Conservation (phyloP, 73 alveolate species). For the Loxodes magnus region DNA sequence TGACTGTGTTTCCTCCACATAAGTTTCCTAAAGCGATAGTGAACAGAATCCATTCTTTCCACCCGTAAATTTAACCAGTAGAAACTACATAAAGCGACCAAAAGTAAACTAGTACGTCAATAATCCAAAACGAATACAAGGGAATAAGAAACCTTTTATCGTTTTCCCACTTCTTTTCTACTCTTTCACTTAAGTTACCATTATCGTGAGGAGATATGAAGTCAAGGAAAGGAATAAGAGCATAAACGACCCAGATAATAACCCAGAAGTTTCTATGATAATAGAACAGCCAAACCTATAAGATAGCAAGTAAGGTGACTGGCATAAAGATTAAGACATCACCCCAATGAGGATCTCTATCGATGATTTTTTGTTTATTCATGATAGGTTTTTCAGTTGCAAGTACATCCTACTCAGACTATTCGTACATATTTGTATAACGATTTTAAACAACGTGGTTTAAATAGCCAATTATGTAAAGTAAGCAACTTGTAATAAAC, state of each 20-base stretch:
- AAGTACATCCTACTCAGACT: too few relatives aligned
- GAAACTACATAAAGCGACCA: conserved; percentile 12
- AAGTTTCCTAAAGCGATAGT: conserved; percentile 1
- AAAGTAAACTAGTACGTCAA: conserved; percentile 24
- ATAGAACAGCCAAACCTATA: too few relatives aligned
- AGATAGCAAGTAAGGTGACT: too few relatives aligned
- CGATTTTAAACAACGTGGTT: too few relatives aligned
- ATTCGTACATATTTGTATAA: too few relatives aligned
- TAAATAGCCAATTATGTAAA: too few relatives aligned
- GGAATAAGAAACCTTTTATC: conserved; percentile 24
- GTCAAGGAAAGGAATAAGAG: conserved; percentile 35
- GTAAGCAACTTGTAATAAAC: too few relatives aligned
- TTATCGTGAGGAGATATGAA: conserved; percentile 15
- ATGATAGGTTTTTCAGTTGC: too few relatives aligned
- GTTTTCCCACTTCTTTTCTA: conserved; percentile 18
- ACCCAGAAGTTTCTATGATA: too few relatives aligned
- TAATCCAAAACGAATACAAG: conserved; percentile 15
- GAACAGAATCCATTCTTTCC: neutral
- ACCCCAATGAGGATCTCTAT: too few relatives aligned
- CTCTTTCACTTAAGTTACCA: conserved; percentile 33
- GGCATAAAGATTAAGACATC: too few relatives aligned
- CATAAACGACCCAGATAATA: conserved; percentile 23
- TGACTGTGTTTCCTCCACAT: neutral
- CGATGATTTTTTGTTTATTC: too few relatives aligned
- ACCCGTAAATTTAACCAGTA: conserved; percentile 1